Base-by-base conservation (phyloP, 495 filamentous ascomycete species). In the Talaromyces nanjingensis region DNA sequence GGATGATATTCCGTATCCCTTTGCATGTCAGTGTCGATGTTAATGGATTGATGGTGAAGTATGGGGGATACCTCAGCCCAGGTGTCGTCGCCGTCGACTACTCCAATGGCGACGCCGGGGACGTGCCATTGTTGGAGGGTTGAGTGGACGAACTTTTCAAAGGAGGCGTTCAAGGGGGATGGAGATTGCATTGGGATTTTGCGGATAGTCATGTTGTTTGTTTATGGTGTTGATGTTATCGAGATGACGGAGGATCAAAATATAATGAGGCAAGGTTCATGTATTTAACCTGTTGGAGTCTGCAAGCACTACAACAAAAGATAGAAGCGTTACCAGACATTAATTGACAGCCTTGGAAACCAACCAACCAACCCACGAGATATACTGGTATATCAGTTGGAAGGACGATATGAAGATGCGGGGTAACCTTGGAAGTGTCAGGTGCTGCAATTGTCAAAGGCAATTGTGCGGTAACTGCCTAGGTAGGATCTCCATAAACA, bases 1-100 rank as follows among this genome's bases (percentile, higher is more conserved):
- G 9, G 33, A 33, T n/a, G 79, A 72, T 25, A 78, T 70, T 52
- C 82, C 82, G 67, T 81, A 83, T 8, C 81, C 81, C 82, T 85
- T 18, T 4, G 1, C 37, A 3, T 24, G 49, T 60, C 29, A 47
- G 24, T 16, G 16, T 25, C 25, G 56, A 56, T 20, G 55, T 12
- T 47, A 42, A 37, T 24, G 2, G 39, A 20, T 25, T 18, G 49
- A 11, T 33, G 34, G 12, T 25, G 1, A 8, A 45, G 22, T 7
- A 14, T 16, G 6, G 11, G 24, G 18, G 22, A 65, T 61, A 67
- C 65, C 62, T 64, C 52, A 53, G 59, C 18, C 33, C 52, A 65
- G 22, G 65, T 70, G 37, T 72, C 65, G 0, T 76, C 67, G 8
- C 78, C 79, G 62, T 81, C 75, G 14, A 82, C 71, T 8, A 84